These are phyloP conservation scores for Sporisorium graminicola DNA, from an alignment of 1,284 basidiomycete species.

Conservation along the genomic window DNA sequence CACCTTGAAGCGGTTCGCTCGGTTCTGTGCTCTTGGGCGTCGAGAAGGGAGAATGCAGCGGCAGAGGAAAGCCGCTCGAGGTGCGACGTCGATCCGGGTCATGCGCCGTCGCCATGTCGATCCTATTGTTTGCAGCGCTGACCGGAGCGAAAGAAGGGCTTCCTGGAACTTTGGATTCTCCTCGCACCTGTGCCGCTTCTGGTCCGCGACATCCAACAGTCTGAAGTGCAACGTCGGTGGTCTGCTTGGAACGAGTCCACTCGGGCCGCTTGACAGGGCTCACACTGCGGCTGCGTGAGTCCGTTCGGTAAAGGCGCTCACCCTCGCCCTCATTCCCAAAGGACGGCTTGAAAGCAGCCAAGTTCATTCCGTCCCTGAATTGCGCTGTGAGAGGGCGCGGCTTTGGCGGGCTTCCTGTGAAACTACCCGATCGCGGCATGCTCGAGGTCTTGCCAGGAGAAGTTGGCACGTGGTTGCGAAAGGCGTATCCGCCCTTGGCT, in stretches of 20 bases:
- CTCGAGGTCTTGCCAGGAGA: constrained; percentile 13
- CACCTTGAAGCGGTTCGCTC: constrained; percentile 13
- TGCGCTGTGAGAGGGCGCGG: constrained; percentile 55
- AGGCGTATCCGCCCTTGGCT: constrained; percentile 8
- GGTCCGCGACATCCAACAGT: neutral
- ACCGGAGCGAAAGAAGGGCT: constrained; percentile 17
- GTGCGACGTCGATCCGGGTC: constrained; percentile 16
- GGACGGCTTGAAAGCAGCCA: constrained; percentile 51
- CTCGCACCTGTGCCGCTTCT: neutral
- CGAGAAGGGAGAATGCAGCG: constrained; percentile 18
- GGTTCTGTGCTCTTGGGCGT: neutral
- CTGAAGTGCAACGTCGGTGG: neutral
- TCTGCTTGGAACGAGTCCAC: neutral
- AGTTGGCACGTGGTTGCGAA: constrained; percentile 16
- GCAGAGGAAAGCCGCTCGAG: constrained; percentile 31
- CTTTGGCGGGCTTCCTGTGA: constrained; percentile 48
- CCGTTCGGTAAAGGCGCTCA: constrained; percentile 17
- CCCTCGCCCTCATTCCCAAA: constrained; percentile 9
- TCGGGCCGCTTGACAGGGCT: constrained; percentile 41
- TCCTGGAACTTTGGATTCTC: constrained; percentile 21
- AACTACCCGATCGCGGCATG: constrained; percentile 31
- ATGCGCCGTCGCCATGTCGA: neutral
- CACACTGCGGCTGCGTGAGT: constrained; percentile 55
- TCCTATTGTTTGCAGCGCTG: neutral
- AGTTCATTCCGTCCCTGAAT: constrained; percentile 47